Evolutionary conservation across 805 yeast genomes (phyloP).

Genomic region (Pichia heedii): DNA sequence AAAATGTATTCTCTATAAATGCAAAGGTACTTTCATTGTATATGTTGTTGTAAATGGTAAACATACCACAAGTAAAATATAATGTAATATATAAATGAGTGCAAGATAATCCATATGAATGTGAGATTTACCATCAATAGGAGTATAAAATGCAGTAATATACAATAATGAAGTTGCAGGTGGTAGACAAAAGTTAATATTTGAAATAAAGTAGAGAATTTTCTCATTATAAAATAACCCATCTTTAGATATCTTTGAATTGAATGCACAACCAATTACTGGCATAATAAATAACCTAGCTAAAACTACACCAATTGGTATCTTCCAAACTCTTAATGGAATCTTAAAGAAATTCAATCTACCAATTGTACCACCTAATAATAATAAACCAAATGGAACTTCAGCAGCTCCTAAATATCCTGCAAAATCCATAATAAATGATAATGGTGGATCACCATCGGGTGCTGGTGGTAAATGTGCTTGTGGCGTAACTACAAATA

Average conservation of each 20-base stretch:
- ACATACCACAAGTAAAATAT: constrained; percentile 55
- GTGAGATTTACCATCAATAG: constrained; percentile 42
- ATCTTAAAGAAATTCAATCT: constrained; percentile 51
- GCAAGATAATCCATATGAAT: constrained; percentile 83
- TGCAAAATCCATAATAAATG: constrained; percentile 75
- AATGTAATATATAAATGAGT: constrained; percentile 63
- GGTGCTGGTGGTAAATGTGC: constrained; percentile 66
- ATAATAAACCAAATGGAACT: constrained; percentile 75
- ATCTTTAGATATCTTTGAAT: constrained; percentile 45
- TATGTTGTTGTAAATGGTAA: constrained; percentile 71
- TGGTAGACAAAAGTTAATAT: constrained; percentile 71
- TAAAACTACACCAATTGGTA: constrained; percentile 47
- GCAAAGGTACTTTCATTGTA: constrained; percentile 43
- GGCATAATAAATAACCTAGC: constrained; percentile 64
- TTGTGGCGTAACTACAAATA: constrained; percentile 45
- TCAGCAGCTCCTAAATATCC: constrained; percentile 76
- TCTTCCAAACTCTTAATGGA: constrained; percentile 66
- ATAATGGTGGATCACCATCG: constrained; percentile 72
- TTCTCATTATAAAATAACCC: constrained; percentile 57
- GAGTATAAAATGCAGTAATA: constrained; percentile 79
- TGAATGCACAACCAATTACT: constrained; percentile 62
- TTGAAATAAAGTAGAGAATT: constrained; percentile 65
- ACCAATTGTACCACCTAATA: constrained; percentile 87
- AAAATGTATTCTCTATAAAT: constrained; percentile 18
- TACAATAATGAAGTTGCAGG: constrained; percentile 87